A percentile compares a stretch with the other conserved stretches of the same genome.
Conservation (phyloP, 768 basidiomycete species). For the Boletus bicolor region DNA sequence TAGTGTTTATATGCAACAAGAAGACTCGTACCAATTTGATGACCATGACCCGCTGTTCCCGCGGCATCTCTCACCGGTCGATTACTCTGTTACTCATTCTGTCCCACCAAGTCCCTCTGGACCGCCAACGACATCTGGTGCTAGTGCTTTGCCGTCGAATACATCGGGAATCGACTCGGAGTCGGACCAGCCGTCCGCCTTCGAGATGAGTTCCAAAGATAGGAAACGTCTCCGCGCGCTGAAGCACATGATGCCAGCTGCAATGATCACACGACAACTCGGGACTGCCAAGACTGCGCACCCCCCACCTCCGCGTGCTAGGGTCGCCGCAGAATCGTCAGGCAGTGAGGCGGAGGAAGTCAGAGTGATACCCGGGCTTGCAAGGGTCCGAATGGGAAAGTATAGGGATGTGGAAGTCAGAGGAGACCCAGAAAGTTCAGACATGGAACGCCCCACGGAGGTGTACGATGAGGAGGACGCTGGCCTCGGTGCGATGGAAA, state of each 20-base stretch:
- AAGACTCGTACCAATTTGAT: conserved; percentile 13
- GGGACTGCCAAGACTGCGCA: conserved; percentile 11
- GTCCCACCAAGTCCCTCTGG: conserved; percentile 16
- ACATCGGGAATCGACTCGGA: conserved; percentile 16
- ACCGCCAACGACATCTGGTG: conserved; percentile 17
- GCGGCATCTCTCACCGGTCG: conserved; percentile 4
- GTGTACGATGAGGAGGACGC: background rate
- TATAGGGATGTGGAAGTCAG: conserved; percentile 42
- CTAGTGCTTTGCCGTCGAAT: conserved; percentile 16
- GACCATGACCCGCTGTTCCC: conserved; percentile 1
- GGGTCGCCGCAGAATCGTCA: conserved; percentile 10
- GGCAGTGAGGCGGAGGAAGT: conserved; percentile 35
- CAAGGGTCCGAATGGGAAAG: conserved; percentile 39
- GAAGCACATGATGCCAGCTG: conserved; percentile 51
- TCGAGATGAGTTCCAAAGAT: conserved; percentile 28
- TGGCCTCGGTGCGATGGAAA: background rate
- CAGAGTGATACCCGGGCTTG: conserved; percentile 51
- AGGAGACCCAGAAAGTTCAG: conserved; percentile 65
- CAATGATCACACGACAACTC: conserved; percentile 43
- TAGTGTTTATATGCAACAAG: conserved; percentile 12
- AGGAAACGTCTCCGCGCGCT: conserved; percentile 39
- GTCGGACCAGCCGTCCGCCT: conserved; percentile 15
- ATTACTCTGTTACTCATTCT: conserved; percentile 1
- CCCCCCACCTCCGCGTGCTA: conserved; percentile 9
- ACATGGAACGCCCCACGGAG: conserved; percentile 24